phyloP scores from a whole-genome alignment of 345 rosid species.

The Cardiospermum halicacabum region DNA sequence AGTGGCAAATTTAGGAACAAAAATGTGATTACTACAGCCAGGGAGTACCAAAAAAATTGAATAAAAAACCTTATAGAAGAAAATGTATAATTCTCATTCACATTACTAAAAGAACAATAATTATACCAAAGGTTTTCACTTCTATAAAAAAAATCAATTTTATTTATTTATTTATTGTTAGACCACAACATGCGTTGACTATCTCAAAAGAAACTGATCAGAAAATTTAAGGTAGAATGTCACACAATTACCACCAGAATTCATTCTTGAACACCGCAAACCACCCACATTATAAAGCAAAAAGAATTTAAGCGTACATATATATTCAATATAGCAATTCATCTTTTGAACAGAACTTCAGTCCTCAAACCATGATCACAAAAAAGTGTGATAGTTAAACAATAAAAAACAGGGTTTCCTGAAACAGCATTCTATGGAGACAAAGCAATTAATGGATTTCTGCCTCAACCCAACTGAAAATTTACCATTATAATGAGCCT shows the following conservation, averaged over 20 bases:
- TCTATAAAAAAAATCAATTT: no score
- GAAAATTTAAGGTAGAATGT: neutral
- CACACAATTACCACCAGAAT: neutral
- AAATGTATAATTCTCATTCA: neutral
- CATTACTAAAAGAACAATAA: neutral
- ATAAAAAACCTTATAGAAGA: neutral
- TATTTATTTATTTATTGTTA: neutral
- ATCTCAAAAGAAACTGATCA: neutral
- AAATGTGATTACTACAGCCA: neutral
- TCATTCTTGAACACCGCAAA: neutral
- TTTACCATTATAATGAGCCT: neutral
- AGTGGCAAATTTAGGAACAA: slow-evolving; percentile 9
- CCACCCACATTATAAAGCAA: neutral
- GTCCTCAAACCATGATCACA: neutral
- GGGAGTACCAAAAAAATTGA: neutral
- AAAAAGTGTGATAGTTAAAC: neutral
- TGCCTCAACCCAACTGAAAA: neutral
- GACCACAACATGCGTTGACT: neutral
- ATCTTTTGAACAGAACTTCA: neutral
- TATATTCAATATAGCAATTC: neutral
- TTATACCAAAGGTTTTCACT: neutral
- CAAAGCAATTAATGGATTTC: neutral
- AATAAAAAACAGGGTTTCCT: neutral
- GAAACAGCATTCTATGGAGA: neutral
- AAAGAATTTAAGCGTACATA: neutral